Base-by-base conservation (phyloP, 805 yeast genomes). In the Nakazawaea wickerhamii region DNA sequence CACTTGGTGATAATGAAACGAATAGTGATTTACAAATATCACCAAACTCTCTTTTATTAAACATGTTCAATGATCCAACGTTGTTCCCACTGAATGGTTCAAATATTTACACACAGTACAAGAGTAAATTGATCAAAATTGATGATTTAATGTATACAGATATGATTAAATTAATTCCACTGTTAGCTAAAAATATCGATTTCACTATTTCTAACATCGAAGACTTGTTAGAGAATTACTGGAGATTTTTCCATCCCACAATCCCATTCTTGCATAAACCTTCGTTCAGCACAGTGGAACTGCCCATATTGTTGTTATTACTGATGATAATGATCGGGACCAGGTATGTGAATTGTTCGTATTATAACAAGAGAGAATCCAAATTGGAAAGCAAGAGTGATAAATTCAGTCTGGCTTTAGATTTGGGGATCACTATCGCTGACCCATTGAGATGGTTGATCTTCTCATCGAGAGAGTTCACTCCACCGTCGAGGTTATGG, bases 401-500 rank as follows among this genome's bases (percentile, higher is more conserved):
- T 34, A 43, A 31, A 31, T 42, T 18, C 34, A 21, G 30, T 15
- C 17, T 21, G 13, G 20, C 38, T 35, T 55, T 63, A 41, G 62
- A 61, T 36, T 62, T 79, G 36, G 72, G 79, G 7, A 59, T 66
- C 49, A 50, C 53, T 40, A 67, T 80, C 9, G 75, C 79, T 0
- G 68, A 59, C 33, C 82, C 95, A 0, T 60, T 87, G 22, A 63
- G 96, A 41, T 83, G 81, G 73, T 62, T 74, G 23, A 69, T 88
- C 3, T 87, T 87, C 55, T 75, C 83, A 30, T 75, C 81, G 37
- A 77, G 78, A 6, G 84, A 79, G 41, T 86, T 85, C 56, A 77
- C 74, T 44, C 82, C 95, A 1, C 95, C 95, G 0, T 82, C 88
- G 0, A 71, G 71, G 48, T 64, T 83, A 7, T 87, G 90, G 82